These are phyloP conservation scores for Epithele typhae DNA, from an alignment of 768 basidiomycete species.

Conservation along the genomic window DNA sequence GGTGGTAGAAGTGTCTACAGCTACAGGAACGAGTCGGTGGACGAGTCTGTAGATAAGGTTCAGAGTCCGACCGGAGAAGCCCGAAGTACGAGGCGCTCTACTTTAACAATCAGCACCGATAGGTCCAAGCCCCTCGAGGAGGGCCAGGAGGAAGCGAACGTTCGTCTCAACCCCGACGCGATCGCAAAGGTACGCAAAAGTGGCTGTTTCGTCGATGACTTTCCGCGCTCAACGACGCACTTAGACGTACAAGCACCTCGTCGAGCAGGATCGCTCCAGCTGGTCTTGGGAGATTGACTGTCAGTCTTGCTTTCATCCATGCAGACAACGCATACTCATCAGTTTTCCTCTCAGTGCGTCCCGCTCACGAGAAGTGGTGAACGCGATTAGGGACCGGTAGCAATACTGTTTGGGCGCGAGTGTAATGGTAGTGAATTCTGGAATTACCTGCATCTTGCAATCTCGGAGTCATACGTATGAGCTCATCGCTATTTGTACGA, in stretches of 20 bases:
- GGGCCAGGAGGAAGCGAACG: constrained; percentile 39
- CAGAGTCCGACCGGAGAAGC: no score
- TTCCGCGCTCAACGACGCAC: no score
- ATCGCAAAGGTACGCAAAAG: constrained; percentile 56
- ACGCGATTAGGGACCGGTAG: not conserved
- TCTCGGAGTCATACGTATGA: no score
- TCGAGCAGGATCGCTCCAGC: constrained; percentile 61
- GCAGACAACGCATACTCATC: no score
- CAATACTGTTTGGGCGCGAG: no score
- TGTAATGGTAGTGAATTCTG: no score
- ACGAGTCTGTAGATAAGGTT: no score
- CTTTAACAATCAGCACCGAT: not conserved
- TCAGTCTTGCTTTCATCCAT: constrained; percentile 34
- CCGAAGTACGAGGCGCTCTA: no score
- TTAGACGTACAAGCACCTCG: constrained; percentile 61
- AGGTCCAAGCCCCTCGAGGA: constrained; percentile 20
- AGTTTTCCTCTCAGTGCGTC: constrained; percentile 36
- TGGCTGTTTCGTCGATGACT: not conserved
- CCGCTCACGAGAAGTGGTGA: constrained; percentile 51
- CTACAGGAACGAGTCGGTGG: no score
- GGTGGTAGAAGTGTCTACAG: no score
- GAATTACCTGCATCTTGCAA: no score
- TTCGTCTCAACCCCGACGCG: constrained; percentile 53
- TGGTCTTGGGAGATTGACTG: constrained; percentile 80
- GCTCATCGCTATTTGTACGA: no score